These are phyloP conservation scores for Friedmanniomyces endolithicus DNA, from an alignment of 495 filamentous ascomycete species.

Conservation along the genomic window DNA sequence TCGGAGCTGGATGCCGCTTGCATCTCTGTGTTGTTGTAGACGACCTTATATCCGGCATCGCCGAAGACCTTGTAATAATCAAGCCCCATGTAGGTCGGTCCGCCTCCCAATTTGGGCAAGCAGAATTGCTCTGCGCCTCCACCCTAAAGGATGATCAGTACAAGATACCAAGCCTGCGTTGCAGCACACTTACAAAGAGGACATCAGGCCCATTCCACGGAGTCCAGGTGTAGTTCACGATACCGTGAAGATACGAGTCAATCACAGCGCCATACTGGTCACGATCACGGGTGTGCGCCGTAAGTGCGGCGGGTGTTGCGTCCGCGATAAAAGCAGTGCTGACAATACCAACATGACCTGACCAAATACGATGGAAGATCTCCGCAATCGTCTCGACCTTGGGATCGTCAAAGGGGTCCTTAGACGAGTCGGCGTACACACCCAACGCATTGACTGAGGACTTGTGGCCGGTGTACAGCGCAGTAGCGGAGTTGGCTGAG, in stretches of 20 bases:
- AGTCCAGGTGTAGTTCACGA: constrained; percentile 54
- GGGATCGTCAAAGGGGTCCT: constrained; percentile 55
- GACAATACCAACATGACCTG: constrained; percentile 44
- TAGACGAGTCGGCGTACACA: constrained; percentile 58
- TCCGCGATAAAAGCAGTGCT: constrained; percentile 60
- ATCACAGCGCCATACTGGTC: constrained; percentile 51
- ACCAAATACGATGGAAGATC: constrained; percentile 50
- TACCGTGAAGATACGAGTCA: constrained; percentile 33
- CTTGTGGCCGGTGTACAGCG: constrained; percentile 65
- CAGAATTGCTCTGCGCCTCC: constrained; percentile 63
- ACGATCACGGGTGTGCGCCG: constrained; percentile 52
- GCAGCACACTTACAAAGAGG: no score
- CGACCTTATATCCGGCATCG: constrained; percentile 51
- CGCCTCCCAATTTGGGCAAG: constrained; percentile 31
- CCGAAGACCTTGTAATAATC: constrained; percentile 58
- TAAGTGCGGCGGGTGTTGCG: constrained; percentile 57
- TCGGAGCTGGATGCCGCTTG: constrained; percentile 34
- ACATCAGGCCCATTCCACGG: constrained; percentile 54
- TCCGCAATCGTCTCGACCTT: constrained; percentile 69
- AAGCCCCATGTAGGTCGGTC: constrained; percentile 41
- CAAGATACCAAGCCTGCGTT: no score
- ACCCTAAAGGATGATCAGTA: no score
- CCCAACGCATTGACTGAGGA: constrained; percentile 59
- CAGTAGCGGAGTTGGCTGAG: constrained; percentile 62
- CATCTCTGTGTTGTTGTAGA: constrained; percentile 54